These are phyloP conservation scores for Pythium plurisporium DNA, from an alignment of 352 stramenopile genomes.

Conservation along the genomic window DNA sequence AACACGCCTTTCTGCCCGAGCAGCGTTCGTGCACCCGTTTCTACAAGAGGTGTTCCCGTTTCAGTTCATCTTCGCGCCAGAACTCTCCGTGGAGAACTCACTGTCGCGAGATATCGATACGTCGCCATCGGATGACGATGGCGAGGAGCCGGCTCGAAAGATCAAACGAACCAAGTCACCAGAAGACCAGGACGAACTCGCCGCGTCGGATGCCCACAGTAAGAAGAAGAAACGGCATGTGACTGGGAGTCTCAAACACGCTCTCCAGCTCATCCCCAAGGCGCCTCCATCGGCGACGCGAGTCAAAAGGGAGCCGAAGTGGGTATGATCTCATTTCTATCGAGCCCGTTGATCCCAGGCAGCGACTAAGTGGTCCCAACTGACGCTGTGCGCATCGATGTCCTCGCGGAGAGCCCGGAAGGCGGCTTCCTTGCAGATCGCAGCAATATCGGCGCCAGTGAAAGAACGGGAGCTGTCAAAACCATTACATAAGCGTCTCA, in stretches of 20 bases:
- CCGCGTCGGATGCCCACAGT: not conserved
- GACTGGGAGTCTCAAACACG: constrained; percentile 15
- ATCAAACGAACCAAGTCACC: not conserved
- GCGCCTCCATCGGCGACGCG: not conserved
- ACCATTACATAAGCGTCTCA: not conserved
- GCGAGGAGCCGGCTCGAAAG: constrained; percentile 1
- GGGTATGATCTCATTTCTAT: not conserved
- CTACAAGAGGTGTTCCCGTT: constrained; percentile 68
- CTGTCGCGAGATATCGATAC: constrained; percentile 1
- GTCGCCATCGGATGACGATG: constrained; percentile 1
- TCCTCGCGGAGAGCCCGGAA: constrained; percentile 70
- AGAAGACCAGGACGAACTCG: not conserved
- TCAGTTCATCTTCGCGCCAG: constrained; percentile 38
- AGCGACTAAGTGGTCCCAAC: constrained; percentile 38
- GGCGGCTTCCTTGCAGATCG: constrained; percentile 76
- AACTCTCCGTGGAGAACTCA: not conserved
- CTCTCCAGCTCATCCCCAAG: constrained; percentile 18
- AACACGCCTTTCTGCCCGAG: constrained; percentile 39
- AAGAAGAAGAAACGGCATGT: constrained; percentile 11
- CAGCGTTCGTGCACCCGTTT: constrained; percentile 64
- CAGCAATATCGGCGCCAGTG: constrained; percentile 60
- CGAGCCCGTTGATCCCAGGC: constrained; percentile 38
- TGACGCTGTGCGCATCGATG: constrained; percentile 33
- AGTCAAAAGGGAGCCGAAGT: constrained; percentile 10
- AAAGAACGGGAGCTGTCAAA: constrained; percentile 29